A percentile compares a stretch with the other conserved stretches of the same genome.
These are phyloP conservation scores for Ceratopteris richardii DNA, from an alignment of 75 land plant genomes.

Conservation along the genomic window DNA sequence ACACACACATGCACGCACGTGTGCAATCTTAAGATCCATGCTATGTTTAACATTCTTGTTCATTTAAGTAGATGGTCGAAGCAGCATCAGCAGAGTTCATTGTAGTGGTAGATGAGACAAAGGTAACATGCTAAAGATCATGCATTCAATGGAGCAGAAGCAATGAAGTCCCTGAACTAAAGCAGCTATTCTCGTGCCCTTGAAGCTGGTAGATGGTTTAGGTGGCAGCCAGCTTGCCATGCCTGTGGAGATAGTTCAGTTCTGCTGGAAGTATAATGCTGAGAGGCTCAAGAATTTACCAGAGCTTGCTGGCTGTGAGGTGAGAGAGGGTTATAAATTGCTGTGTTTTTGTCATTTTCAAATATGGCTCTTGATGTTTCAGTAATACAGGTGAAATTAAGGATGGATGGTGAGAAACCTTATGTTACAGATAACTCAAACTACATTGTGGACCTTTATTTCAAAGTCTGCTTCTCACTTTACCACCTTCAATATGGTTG, in stretches of 20 bases:
- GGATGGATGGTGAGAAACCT: slow-evolving; percentile 54
- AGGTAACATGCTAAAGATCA: slow-evolving; percentile 11
- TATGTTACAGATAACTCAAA: slow-evolving; percentile 89
- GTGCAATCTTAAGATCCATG: no score
- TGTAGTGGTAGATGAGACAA: slow-evolving; percentile 80
- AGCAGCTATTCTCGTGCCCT: no score
- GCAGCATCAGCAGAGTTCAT: slow-evolving; percentile 78
- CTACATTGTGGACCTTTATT: slow-evolving; percentile 90
- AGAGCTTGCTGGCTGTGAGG: slow-evolving; percentile 74
- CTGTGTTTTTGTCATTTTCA: background rate
- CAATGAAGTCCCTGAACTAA: no score
- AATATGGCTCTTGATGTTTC: background rate
- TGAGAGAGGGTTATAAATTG: background rate
- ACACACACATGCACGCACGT: no score
- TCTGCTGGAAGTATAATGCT: slow-evolving; percentile 89
- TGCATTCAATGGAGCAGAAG: no score
- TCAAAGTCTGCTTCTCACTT: slow-evolving; percentile 22
- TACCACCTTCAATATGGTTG: background rate
- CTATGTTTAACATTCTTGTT: no score
- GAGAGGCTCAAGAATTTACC: slow-evolving; percentile 60
- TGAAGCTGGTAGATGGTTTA: slow-evolving; percentile 66
- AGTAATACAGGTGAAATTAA: slow-evolving; percentile 45
- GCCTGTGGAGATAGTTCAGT: slow-evolving; percentile 91
- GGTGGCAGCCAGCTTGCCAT: slow-evolving; percentile 89
- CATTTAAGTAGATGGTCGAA: slow-evolving; percentile 70